These are phyloP conservation scores for Elymus sibiricus DNA, from an alignment of 176 grass and related monocot species.

Conservation along the genomic window DNA sequence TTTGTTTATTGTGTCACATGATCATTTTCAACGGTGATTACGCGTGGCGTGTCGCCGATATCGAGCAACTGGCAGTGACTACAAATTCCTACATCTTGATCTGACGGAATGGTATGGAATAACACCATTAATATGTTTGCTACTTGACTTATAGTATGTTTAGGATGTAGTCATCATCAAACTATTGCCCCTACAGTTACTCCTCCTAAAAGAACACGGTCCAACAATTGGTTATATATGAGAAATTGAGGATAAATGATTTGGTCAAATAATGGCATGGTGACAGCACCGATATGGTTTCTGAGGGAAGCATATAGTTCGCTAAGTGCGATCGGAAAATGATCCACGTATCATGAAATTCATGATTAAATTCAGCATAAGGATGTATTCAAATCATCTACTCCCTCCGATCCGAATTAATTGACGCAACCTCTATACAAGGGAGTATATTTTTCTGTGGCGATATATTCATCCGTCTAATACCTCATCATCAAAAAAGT, in stretches of 20 bases:
- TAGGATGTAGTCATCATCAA: background rate
- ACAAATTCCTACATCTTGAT: background rate
- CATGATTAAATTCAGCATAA: background rate
- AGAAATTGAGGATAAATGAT: background rate
- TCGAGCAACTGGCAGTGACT: background rate
- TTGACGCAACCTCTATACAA: too few relatives aligned
- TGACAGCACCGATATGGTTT: background rate
- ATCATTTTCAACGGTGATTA: slow-evolving; percentile 1
- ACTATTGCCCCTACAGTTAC: background rate
- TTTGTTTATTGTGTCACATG: background rate
- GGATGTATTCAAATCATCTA: background rate
- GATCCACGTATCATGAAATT: background rate
- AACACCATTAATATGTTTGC: background rate
- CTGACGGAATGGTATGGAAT: background rate
- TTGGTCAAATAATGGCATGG: background rate
- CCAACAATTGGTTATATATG: background rate
- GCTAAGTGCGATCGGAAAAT: too few relatives aligned
- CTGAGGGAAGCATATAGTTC: background rate
- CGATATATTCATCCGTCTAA: background rate
- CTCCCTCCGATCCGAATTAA: too few relatives aligned
- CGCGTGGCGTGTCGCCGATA: slow-evolving; percentile 8
- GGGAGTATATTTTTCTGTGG: too few relatives aligned
- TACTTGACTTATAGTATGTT: background rate
- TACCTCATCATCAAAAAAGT: background rate
- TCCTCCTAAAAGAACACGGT: background rate